Evolutionary conservation across 2,329 filamentous ascomycete genomes (phyloP), one percentile per base, ranked within the genome.

Genomic region (Apiospora rasikravindrae): DNA sequence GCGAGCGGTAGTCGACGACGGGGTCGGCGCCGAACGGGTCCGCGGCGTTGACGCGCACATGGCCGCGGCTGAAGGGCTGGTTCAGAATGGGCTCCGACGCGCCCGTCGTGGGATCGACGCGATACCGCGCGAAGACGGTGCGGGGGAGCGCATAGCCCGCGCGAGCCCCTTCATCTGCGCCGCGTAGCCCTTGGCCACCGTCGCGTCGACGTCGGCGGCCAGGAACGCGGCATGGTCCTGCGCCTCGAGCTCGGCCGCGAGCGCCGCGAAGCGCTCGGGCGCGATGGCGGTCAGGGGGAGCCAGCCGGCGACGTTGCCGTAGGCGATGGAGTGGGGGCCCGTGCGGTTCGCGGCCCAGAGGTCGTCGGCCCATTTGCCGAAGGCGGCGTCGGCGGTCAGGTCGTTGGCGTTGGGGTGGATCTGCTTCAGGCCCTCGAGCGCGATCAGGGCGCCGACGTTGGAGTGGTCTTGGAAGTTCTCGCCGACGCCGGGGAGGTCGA

Each of bases 381-480:
- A 79, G 47, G 76, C 79, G 11, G 42, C 71, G 44, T 79, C 77
- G 7, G 73, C 51, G 26, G 76, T 76, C 71, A 80, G 78, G 67
- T 80, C 79, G 3, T 57, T 67, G 22, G 78, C 77, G 53, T 77
- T 80, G 10, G 79, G 79, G 64, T 80, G 78, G 33, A 75, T 73
- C 1, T 11, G 22, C 19, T 1, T 1, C 13, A 37, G 5, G 10
- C 22, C 44, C 6, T 40, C n/a, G 3, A 45, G 19, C 6, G 49
- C 29, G 14, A 67, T 70, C 2, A 45, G 7, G 4, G 37, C 73
- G 11, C 70, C 66, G 67, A 81, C 75, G 29, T 71, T 74, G 45
- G 77, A 76, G 24, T 88, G 85, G 73, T 88, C 86, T 73, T 87
- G 85, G 71, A 87, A 84, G 73, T 87, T 85, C 69, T 84, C 81